These are phyloP conservation scores for Hypoxylon sp. DNA, from an alignment of 2,329 filamentous ascomycete species.

Conservation along the genomic window DNA sequence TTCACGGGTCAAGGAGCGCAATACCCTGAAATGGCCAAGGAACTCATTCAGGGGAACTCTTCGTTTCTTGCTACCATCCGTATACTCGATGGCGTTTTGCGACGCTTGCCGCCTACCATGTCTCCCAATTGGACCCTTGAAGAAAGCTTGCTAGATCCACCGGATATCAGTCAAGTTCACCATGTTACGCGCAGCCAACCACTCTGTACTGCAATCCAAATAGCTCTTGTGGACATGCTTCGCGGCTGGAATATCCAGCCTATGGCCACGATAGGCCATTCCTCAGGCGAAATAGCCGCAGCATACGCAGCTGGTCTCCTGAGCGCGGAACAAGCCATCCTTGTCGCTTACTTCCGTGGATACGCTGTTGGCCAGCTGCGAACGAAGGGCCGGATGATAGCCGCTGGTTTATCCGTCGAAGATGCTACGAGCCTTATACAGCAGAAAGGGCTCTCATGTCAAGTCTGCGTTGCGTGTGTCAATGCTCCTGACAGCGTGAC, in stretches of 20 bases:
- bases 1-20: constrained; percentile 26
- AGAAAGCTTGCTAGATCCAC: neutral
- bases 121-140: neutral
- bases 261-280: constrained; percentile 47
- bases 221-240: constrained; percentile 24
- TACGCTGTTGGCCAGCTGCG: neutral
- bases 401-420: too few species aligned
- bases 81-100: constrained; percentile 4
- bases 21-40: constrained; percentile 9
- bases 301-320: constrained; percentile 58
- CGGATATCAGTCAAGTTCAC: neutral
- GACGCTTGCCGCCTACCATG: neutral
- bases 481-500: constrained; percentile 47
- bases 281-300: constrained; percentile 59
- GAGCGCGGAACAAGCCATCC: constrained; percentile 35
- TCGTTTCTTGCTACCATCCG: neutral
- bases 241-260: constrained; percentile 36
- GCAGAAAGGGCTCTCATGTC: neutral
- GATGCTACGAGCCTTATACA: neutral
- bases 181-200: neutral
- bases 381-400: neutral
- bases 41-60: neutral
- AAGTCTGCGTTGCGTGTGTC: constrained; percentile 39
- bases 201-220: neutral
- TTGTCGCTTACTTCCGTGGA: constrained; percentile 46